Conservation (phyloP, 768 basidiomycete genomes). For the Termitomyces sp. region DNA sequence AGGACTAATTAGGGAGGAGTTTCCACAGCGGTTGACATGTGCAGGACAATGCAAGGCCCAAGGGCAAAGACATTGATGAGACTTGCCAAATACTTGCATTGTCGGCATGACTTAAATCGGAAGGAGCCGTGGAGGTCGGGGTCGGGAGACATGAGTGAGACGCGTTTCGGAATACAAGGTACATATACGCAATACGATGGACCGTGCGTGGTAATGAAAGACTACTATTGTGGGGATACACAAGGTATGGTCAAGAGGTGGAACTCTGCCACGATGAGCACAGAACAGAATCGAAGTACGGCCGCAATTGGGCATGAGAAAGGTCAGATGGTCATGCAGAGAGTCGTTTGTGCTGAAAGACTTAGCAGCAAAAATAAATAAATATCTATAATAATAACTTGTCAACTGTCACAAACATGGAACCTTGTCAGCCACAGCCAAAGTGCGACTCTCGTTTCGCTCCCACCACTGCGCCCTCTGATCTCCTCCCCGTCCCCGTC, state of each 20-base stretch:
- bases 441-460: constrained; percentile 47
- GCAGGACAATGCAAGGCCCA: constrained; percentile 2
- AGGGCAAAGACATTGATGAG: constrained; percentile 4
- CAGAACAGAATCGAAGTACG: constrained; percentile 5
- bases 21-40: neutral
- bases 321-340: constrained; percentile 4
- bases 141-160: constrained; percentile 1
- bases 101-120: constrained; percentile 7
- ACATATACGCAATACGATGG: constrained; percentile 6
- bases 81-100: constrained; percentile 4
- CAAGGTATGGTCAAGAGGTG: neutral
- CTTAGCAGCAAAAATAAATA: constrained; percentile 7
- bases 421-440: constrained; percentile 41
- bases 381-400: constrained; percentile 12
- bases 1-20: neutral
- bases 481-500: constrained; percentile 17
- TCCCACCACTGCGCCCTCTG: constrained; percentile 51
- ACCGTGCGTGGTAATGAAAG: constrained; percentile 8
- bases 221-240: neutral
- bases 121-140: constrained; percentile 9
- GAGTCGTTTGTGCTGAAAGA: neutral
- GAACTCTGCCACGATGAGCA: neutral
- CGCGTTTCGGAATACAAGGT: constrained; percentile 12
- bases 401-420: constrained; percentile 42
- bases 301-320: constrained; percentile 5